Conservation (phyloP, 2,329 filamentous ascomycete species). For the Aureobasidium namibiae region DNA sequence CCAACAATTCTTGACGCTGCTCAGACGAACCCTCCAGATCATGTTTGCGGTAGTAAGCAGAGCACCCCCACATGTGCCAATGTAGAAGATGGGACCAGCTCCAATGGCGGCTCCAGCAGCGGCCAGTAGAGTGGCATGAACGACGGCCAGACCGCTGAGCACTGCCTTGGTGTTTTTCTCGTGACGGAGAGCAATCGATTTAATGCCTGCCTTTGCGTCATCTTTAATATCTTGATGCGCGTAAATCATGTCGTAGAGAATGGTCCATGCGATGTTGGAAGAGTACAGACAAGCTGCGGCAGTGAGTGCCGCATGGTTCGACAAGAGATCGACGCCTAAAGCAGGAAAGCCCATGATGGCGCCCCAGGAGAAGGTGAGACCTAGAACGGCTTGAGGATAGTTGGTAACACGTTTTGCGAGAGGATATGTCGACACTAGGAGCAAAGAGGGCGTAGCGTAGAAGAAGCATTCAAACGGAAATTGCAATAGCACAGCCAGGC, state of each 20-base stretch:
- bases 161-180: slow-evolving; percentile 69
- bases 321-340: slow-evolving; percentile 66
- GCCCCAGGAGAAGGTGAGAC: slow-evolving; percentile 82
- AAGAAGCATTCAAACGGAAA: slow-evolving; percentile 66
- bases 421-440: slow-evolving; percentile 69
- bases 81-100: slow-evolving; percentile 50
- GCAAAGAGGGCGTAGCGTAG: slow-evolving; percentile 67
- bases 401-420: slow-evolving; percentile 79
- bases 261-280: slow-evolving; percentile 77
- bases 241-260: slow-evolving; percentile 89
- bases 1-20: slow-evolving; percentile 52
- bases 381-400: slow-evolving; percentile 77
- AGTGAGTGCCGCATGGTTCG: slow-evolving; percentile 52
- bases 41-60: slow-evolving; percentile 47
- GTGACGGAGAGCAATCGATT: slow-evolving; percentile 76
- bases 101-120: slow-evolving; percentile 58
- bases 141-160: slow-evolving; percentile 58
- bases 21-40: slow-evolving; percentile 51
- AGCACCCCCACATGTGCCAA: slow-evolving; percentile 51
- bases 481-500: slow-evolving; percentile 65
- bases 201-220: slow-evolving; percentile 78
- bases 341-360: slow-evolving; percentile 83
- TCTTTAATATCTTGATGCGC: slow-evolving; percentile 87
- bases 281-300: slow-evolving; percentile 64
- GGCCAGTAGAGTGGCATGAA: slow-evolving; percentile 62